These are phyloP conservation scores for Saturnispora sanitii DNA, from an alignment of 805 yeast genomes.

Conservation along the genomic window DNA sequence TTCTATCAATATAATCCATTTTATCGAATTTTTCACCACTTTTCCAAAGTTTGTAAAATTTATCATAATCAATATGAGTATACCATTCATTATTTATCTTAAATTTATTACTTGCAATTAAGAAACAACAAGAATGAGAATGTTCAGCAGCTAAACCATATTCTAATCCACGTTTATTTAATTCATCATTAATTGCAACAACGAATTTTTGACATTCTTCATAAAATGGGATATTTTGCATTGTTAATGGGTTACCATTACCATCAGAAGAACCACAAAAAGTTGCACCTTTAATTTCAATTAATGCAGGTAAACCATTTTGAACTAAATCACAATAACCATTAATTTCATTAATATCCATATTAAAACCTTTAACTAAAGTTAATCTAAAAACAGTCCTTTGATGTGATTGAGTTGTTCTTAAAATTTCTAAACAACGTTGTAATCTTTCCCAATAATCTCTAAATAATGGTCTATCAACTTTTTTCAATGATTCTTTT, in stretches of 20 bases:
- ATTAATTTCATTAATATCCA: constrained; percentile 59
- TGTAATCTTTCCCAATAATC: constrained; percentile 90
- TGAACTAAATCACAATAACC: constrained; percentile 85
- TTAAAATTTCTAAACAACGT: constrained; percentile 68
- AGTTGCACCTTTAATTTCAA: constrained; percentile 91
- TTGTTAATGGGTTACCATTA: constrained; percentile 81
- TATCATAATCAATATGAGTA: constrained; percentile 79
- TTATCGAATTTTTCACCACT: constrained; percentile 62
- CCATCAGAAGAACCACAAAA: constrained; percentile 84
- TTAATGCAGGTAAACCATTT: constrained; percentile 73
- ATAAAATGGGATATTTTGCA: constrained; percentile 92
- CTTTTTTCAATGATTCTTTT: constrained; percentile 64
- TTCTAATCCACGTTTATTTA: constrained; percentile 53
- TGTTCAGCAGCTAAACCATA: constrained; percentile 91
- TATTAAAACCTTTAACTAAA: constrained; percentile 85
- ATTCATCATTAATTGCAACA: constrained; percentile 46
- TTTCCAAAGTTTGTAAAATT: constrained; percentile 57
- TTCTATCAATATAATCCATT: constrained; percentile 68
- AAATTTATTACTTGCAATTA: constrained; percentile 70
- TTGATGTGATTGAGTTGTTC: constrained; percentile 66
- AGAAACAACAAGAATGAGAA: constrained; percentile 87
- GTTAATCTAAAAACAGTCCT: constrained; percentile 88
- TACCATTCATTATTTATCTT: constrained; percentile 66
- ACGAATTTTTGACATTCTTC: constrained; percentile 82
- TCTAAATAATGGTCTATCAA: constrained; percentile 80